A percentile compares a stretch with the other conserved stretches of the same genome.
These are phyloP conservation scores for Boeremia lycopersici DNA, from an alignment of 2,329 filamentous ascomycete genomes.

Conservation along the genomic window DNA sequence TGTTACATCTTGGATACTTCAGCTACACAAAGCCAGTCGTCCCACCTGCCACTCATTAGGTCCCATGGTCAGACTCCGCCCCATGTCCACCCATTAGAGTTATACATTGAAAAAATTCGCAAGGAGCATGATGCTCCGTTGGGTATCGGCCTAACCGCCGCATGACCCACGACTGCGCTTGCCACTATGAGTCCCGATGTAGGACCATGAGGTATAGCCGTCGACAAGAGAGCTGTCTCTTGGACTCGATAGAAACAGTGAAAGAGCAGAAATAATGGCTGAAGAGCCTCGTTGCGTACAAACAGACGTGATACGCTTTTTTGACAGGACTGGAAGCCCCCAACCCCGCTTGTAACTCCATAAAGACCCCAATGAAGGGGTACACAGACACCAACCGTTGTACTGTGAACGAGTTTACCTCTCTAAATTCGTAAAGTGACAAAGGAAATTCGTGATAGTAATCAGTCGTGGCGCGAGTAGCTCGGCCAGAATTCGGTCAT, in stretches of 20 bases:
- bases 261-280: constrained; percentile 33
- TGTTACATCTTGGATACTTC: constrained; percentile 17
- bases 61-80: constrained; percentile 18
- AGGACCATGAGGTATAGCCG: constrained; percentile 39
- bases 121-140: constrained; percentile 15
- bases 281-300: constrained; percentile 42
- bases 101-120: constrained; percentile 31
- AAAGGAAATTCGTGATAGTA: constrained; percentile 47
- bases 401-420: constrained; percentile 21
- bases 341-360: constrained; percentile 22
- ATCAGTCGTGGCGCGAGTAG: constrained; percentile 42
- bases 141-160: constrained; percentile 14
- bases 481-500: constrained; percentile 38
- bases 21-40: constrained; percentile 16
- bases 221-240: constrained; percentile 42
- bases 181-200: constrained; percentile 30
- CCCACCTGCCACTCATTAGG: constrained; percentile 22
- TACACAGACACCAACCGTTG: constrained; percentile 18
- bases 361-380: constrained; percentile 32
- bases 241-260: constrained; percentile 26
- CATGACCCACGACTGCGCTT: constrained; percentile 39
- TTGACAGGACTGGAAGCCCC: constrained; percentile 16
- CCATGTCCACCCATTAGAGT: constrained; percentile 24
- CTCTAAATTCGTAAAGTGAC: constrained; percentile 36
- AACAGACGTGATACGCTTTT: constrained; percentile 30